Evolutionary conservation across 371 early-diverging fungal genomes (phyloP), one percentile per base, ranked within the genome.

Genomic region (Rhizopus microsporus): DNA sequence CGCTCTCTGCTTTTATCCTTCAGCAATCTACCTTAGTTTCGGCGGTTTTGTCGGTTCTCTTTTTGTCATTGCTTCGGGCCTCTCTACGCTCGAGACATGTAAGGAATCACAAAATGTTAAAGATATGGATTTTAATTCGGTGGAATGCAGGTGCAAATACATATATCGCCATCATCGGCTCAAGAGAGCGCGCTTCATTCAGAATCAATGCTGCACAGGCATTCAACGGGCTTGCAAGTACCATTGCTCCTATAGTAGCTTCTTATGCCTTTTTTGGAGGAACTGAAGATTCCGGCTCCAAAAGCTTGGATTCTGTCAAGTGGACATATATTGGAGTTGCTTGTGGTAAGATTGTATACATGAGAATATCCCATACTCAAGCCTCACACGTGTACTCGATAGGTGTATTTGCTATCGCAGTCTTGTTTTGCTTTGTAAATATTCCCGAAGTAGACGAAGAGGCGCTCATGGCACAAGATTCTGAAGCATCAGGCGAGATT

Each of bases 401-500:
- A 74, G 75, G 66, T 52, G 78, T 78, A 1, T 69, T 68, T 57
- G 44, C 51, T 32, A 66, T 78, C 51, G 75, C 63, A 9, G 23
- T 74, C 1, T 15, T 79, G 17, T 75, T 79, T 40, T 74, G 72
- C 17, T 72, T 79, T 61, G 71, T 71, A 0, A 51, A 55, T 10
- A 70, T 79, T 23, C 79, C 79, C 9, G 79, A 79, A 54, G 64
- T 79, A 4, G 72, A 75, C 35, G 78, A 77, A 54, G 78, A 74
- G 43, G 67, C 15, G 49, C 61, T 61, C 58, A 98, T 98, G 92
- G 76, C 96, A 32, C 93, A 93, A 60, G 93, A 90, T 53, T 95
- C 95, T 46, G 95, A 96, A 72, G 82, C 78, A 45, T 88, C 86
- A 13, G 99, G 98, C 16, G 83, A 75, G 48, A 75, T 97, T 59